Conservation (phyloP, 768 basidiomycete genomes). For the Pisolithus sp. region DNA sequence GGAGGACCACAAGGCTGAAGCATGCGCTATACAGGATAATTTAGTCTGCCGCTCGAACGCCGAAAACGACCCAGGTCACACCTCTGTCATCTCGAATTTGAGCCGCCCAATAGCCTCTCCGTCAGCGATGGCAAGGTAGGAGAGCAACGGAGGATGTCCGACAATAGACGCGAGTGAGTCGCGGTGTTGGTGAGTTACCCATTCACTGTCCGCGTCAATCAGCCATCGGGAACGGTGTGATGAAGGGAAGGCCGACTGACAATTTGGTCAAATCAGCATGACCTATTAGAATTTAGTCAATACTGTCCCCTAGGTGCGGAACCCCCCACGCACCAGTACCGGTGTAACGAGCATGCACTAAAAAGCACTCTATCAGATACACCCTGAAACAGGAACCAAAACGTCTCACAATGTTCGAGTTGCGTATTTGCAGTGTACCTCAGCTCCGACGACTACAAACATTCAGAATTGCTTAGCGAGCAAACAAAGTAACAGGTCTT, state of each 20-base stretch:
- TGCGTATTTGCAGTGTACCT: conserved; percentile 96
- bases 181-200: conserved; percentile 95
- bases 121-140: conserved; percentile 89
- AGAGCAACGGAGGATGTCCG: conserved; percentile 80
- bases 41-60: conserved; percentile 18
- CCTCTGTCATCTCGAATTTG: conserved; percentile 96
- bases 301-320: neutral
- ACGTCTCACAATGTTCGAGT: conserved; percentile 78
- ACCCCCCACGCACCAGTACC: conserved; percentile 68
- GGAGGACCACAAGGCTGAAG: conserved; percentile 92
- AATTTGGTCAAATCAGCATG: conserved; percentile 96
- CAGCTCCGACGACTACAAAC: conserved; percentile 74
- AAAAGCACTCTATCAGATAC: conserved; percentile 1
- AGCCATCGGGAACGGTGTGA: neutral
- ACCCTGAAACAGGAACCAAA: conserved; percentile 9
- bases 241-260: conserved; percentile 40
- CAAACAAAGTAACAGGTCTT: conserved; percentile 5
- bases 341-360: conserved; percentile 93
- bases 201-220: conserved; percentile 58
- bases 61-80: conserved; percentile 23
- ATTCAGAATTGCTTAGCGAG: neutral
- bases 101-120: conserved; percentile 86
- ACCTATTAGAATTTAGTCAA: conserved; percentile 39
- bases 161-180: conserved; percentile 92
- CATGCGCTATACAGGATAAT: conserved; percentile 61